Base-by-base conservation (phyloP, 2,329 filamentous ascomycete genomes). In the Fusarium buharicum region DNA sequence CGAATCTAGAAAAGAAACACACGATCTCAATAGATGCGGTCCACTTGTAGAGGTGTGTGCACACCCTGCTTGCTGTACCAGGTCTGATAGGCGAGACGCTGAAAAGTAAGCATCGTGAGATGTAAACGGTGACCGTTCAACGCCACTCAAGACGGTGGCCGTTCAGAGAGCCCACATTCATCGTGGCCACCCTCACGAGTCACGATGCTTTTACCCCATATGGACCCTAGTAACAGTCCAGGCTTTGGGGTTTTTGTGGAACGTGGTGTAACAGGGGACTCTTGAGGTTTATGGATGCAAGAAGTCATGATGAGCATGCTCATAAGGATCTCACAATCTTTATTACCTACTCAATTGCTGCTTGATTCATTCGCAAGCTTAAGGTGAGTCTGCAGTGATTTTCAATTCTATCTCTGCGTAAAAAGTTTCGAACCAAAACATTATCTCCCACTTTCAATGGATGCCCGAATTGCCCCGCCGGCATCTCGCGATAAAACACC, bases 401-500 rank as follows among this genome's bases (percentile, higher is more conserved):
- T 24, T 24, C 22, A 24, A 3, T 24, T 24, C 22, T 24, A 33
- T 18, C 36, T 24, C 49, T 48, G 30, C 37, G 13, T 36, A 14
- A 28, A 50, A 30, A 17, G 14, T 38, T 22, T 37, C 50, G 27
- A 16, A n/a, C 27, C 17, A 47, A 38, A 41, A 36, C 12, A 50
- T 7, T 46, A 9, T 54, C 37, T 51, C 39, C 41, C 30, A 36
- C 27, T 57, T 45, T 50, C 41, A 27, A 22, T 31, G 10, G n/a
- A 24, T 13, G n/a, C n/a, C n/a, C n/a, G 24, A 39, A 40, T 14
- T 54, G 50, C 64, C 52, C 64, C 67, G 55, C 64, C 66, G 66
- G 67, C 38, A 58, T 39, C 50, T 70, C 68, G 68, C 64, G 55
- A 59, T 36, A 71, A 70, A 69, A 37, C 22, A 53, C 36, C 30